A percentile compares a stretch with the other conserved stretches of the same genome.
Evolutionary conservation across 2,329 filamentous ascomycete genomes (phyloP).

Genomic region (Plectosphaerella plurivora): DNA sequence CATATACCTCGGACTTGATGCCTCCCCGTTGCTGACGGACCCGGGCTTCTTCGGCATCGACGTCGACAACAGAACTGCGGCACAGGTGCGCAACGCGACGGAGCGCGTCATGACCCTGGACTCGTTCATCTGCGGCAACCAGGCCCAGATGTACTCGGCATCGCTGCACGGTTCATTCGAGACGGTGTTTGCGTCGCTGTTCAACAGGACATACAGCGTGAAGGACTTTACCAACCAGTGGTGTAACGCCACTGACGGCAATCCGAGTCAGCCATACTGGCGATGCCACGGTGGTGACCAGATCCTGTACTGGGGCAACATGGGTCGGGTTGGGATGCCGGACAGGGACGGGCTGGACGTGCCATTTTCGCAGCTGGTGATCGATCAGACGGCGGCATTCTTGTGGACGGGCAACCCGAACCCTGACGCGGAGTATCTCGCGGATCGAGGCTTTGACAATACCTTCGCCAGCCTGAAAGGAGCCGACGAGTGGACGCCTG

Average conservation of each 20-base stretch:
- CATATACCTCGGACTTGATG: background rate
- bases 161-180: slow-evolving; percentile 21
- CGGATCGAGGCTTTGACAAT: slow-evolving; percentile 18
- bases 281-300: slow-evolving; percentile 37
- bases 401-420: slow-evolving; percentile 25
- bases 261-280: slow-evolving; percentile 31
- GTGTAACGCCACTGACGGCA: slow-evolving; percentile 26
- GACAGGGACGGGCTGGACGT: slow-evolving; percentile 30
- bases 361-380: slow-evolving; percentile 23
- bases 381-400: slow-evolving; percentile 30
- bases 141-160: slow-evolving; percentile 28
- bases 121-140: slow-evolving; percentile 26
- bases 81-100: background rate
- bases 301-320: slow-evolving; percentile 30
- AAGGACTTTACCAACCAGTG: slow-evolving; percentile 19
- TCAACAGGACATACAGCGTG: slow-evolving; percentile 34
- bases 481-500: slow-evolving; percentile 22
- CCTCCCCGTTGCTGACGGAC: background rate
- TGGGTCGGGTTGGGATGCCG: slow-evolving; percentile 20
- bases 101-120: background rate
- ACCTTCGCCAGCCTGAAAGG: slow-evolving; percentile 20
- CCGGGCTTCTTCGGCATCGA: background rate
- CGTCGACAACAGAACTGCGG: background rate
- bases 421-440: slow-evolving; percentile 20
- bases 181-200: slow-evolving; percentile 26